Conservation (phyloP, 805 yeast genomes). For the Monosporozyma yasuniensis region DNA sequence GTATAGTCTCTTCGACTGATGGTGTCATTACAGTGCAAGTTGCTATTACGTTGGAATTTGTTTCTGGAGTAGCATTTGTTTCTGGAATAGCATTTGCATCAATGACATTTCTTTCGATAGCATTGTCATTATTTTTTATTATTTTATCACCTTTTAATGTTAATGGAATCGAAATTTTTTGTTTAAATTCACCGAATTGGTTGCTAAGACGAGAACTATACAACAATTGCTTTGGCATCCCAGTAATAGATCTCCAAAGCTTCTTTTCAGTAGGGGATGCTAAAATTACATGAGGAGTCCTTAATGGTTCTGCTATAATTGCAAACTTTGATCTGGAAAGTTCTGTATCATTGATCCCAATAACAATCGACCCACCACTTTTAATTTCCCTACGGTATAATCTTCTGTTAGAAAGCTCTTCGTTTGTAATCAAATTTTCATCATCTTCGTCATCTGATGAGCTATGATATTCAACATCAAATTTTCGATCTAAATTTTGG, state of each 20-base stretch:
- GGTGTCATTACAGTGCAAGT: no score
- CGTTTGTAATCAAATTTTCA: slow-evolving; percentile 12
- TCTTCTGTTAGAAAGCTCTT: slow-evolving; percentile 7
- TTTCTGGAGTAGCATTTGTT: no score
- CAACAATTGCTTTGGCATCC: slow-evolving; percentile 7
- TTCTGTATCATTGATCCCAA: slow-evolving; percentile 8
- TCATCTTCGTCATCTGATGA: slow-evolving; percentile 29
- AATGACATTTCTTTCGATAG: neutral
- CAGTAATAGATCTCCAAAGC: slow-evolving; percentile 10
- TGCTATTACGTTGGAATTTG: no score
- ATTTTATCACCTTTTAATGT: slow-evolving; percentile 4
- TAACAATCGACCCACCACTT: slow-evolving; percentile 21
- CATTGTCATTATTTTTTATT: neutral
- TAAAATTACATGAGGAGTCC: slow-evolving; percentile 21
- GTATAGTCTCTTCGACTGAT: no score
- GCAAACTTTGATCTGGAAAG: slow-evolving; percentile 11
- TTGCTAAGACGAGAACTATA: slow-evolving; percentile 12
- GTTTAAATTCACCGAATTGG: slow-evolving; percentile 13
- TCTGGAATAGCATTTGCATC: no score
- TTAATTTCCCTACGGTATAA: slow-evolving; percentile 1
- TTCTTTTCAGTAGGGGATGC: slow-evolving; percentile 15
- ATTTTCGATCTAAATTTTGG: slow-evolving; percentile 15
- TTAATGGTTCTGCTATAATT: slow-evolving; percentile 26
- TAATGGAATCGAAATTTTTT: slow-evolving; percentile 5
- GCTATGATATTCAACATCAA: slow-evolving; percentile 19